A percentile compares a stretch with the other conserved stretches of the same genome.
These are phyloP conservation scores for Pichia cabralensis DNA, from an alignment of 805 yeast species.

Conservation along the genomic window DNA sequence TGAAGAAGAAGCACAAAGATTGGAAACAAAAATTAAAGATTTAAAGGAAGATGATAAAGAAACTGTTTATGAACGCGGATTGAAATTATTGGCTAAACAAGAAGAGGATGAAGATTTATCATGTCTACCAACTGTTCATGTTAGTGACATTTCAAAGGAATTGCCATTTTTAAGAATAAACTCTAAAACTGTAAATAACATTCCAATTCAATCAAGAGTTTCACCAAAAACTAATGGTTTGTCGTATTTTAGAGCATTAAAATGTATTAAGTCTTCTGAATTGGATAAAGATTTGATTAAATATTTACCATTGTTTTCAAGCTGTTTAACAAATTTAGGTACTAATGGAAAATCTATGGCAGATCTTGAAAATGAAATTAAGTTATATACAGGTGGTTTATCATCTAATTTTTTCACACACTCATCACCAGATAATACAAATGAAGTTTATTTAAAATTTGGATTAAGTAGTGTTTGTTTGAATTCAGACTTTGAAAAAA, in stretches of 20 bases:
- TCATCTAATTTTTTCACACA: slow-evolving; percentile 49
- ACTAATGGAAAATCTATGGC: slow-evolving; percentile 62
- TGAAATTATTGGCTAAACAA: slow-evolving; percentile 52
- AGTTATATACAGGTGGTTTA: slow-evolving; percentile 77
- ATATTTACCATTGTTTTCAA: slow-evolving; percentile 67
- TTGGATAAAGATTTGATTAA: slow-evolving; percentile 57
- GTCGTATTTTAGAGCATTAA: slow-evolving; percentile 62
- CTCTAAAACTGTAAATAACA: slow-evolving; percentile 13
- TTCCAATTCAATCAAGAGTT: slow-evolving; percentile 20
- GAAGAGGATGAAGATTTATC: slow-evolving; percentile 62
- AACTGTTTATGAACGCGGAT: slow-evolving; percentile 50
- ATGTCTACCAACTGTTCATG: slow-evolving; percentile 67
- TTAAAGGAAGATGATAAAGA: slow-evolving; percentile 49
- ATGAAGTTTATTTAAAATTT: slow-evolving; percentile 42
- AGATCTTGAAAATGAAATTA: slow-evolving; percentile 76
- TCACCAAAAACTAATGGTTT: slow-evolving; percentile 61
- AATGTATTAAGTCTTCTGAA: slow-evolving; percentile 37
- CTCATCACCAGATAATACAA: slow-evolving; percentile 41
- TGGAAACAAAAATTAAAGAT: slow-evolving; percentile 31
- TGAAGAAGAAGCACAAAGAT: slow-evolving; percentile 46
- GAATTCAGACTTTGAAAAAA: slow-evolving; percentile 47
- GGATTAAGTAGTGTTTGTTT: slow-evolving; percentile 61
- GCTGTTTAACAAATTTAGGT: slow-evolving; percentile 81
- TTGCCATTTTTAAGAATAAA: slow-evolving; percentile 34
- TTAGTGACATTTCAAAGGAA: slow-evolving; percentile 58